Conservation (phyloP, 2,329 filamentous ascomycete species). For the Ceratocystis lukuohia region DNA sequence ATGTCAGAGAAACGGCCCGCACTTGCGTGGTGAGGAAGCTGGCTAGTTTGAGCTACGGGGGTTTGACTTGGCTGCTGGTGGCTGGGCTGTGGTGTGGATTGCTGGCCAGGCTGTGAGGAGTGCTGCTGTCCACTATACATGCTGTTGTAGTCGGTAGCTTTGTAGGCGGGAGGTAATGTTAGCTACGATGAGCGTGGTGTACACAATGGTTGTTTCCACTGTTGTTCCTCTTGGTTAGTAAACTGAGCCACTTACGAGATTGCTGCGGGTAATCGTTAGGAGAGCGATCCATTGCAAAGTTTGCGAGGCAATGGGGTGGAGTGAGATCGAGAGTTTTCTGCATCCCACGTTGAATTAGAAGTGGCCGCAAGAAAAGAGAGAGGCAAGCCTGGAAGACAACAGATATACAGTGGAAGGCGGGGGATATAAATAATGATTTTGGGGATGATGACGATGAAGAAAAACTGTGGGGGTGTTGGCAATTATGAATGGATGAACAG, state of each 20-base stretch:
- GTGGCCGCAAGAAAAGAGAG: not conserved
- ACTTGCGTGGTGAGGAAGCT: not conserved
- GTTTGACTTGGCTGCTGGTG: not conserved
- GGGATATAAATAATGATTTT: not conserved
- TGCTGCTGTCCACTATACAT: conserved; percentile 1
- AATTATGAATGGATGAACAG: not conserved
- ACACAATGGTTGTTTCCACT: not conserved
- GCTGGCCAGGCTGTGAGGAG: not conserved
- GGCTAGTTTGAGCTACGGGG: not conserved
- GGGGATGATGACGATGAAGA: not conserved
- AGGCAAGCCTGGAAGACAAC: not conserved
- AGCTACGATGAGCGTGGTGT: not conserved
- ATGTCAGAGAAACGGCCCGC: not conserved
- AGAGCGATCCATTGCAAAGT: not conserved
- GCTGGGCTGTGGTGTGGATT: not conserved
- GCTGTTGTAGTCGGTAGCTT: conserved; percentile 3
- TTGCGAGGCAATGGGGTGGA: not conserved
- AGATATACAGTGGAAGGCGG: not conserved
- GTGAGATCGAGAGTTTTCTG: not conserved
- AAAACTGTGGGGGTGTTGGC: not conserved
- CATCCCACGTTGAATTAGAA: not conserved
- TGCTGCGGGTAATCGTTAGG: conserved; percentile 2
- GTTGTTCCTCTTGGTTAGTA: not conserved
- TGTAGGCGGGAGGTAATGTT: not conserved
- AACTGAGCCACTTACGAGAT: not conserved